Evolutionary conservation across 2,329 filamentous ascomycete genomes (phyloP).

Genomic region (Aspergillus ibericus): DNA sequence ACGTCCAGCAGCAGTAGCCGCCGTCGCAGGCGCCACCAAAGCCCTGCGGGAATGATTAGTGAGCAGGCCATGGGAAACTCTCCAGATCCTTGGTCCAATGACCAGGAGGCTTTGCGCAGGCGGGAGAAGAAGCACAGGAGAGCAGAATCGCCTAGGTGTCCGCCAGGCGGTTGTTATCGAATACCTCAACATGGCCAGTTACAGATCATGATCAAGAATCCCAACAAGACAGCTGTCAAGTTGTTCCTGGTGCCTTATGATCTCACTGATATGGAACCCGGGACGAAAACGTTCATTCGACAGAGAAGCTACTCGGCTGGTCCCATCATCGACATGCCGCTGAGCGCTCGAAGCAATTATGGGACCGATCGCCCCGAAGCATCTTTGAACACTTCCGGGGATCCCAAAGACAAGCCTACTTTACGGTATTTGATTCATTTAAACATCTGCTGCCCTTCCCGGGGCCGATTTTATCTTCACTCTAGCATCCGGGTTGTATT

Average conservation of each 20-base stretch:
- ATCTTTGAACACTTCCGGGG: slow-evolving; percentile 47
- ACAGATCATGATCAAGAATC: slow-evolving; percentile 97
- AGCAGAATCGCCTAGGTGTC: slow-evolving; percentile 62
- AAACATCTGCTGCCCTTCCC: slow-evolving; percentile 84
- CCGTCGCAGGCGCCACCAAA: slow-evolving; percentile 41
- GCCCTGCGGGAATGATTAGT: slow-evolving; percentile 19
- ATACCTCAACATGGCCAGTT: slow-evolving; percentile 92
- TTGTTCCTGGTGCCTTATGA: slow-evolving; percentile 94
- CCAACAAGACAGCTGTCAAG: slow-evolving; percentile 97
- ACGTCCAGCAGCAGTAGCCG: slow-evolving; percentile 38
- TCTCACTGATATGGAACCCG: slow-evolving; percentile 84
- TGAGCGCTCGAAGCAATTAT: slow-evolving; percentile 41
- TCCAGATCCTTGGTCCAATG: slow-evolving; percentile 11
- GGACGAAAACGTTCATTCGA: slow-evolving; percentile 92
- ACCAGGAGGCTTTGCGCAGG: slow-evolving; percentile 43
- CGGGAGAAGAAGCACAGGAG: slow-evolving; percentile 61
- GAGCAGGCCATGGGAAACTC: slow-evolving; percentile 13
- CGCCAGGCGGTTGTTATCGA: slow-evolving; percentile 85
- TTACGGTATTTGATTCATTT: slow-evolving; percentile 89
- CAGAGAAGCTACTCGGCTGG: slow-evolving; percentile 91
- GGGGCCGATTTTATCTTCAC: slow-evolving; percentile 84
- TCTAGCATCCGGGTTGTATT: slow-evolving; percentile 93
- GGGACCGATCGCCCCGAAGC: slow-evolving; percentile 58
- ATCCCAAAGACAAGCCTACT: slow-evolving; percentile 59
- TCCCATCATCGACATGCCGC: slow-evolving; percentile 73